Evolutionary conservation across 345 rosid species (phyloP), one percentile per base, ranked within the genome.

Genomic region (Triadica sebifera): DNA sequence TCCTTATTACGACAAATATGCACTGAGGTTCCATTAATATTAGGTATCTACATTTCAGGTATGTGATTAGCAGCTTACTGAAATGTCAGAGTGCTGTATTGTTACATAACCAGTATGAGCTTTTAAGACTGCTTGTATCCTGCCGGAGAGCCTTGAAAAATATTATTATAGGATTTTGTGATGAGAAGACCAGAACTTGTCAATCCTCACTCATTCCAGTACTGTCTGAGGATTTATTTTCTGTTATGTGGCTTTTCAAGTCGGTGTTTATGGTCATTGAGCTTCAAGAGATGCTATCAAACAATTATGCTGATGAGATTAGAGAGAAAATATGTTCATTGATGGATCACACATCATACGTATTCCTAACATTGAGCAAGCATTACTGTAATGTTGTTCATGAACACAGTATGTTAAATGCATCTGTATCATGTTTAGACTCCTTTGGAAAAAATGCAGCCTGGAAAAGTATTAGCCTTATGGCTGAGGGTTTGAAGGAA

Each of bases 331-430:
- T 84, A 19, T 77, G 87, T 75, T 86, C 92, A 57, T 81, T 91
- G 83, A 84, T 86, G 91, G 99, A 95, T 82, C 91, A 87, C 85
- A 91, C 99, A 12, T 91, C 93, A n/a, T 83, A 88, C 70, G 72
- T 85, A 60, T 83, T 88, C 78, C 74, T 87, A 75, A 84, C 83
- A 56, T 47, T 86, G 71, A 84, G 89, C 77, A 84, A 86, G 65
- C 75, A 81, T 85, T 83, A 81, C 66, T 77, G 78, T 70, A 77
- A 75, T 79, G 67, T 62, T 75, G 78, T 50, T 12, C 41, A 41
- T 65, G 84, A 78, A 71, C 50, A 71, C 29, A 69, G 53, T 59
- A 65, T 61, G 73, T 61, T 61, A 73, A 59, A 66, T 24, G 72
- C 63, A 71, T 72, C 76, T 39, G 73, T 20, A 79, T 66, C 55